Base-by-base conservation (phyloP, 768 basidiomycete species). In the Pholiota microspora region DNA sequence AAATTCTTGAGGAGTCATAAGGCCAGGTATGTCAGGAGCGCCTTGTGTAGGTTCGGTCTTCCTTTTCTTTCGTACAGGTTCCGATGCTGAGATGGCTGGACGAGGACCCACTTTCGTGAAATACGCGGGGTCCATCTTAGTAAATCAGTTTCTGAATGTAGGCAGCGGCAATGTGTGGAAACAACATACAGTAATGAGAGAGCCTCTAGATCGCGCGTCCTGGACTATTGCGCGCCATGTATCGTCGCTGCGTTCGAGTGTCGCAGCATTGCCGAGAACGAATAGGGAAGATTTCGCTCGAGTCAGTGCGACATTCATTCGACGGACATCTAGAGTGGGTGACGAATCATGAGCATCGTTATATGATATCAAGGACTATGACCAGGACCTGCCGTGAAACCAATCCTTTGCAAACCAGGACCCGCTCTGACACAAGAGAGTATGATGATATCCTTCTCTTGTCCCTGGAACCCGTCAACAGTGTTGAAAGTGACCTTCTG, bases 231-330 rank as follows among this genome's bases (percentile, higher is more conserved):
- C 72, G 54, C 76, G 78, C 95, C 95, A 98, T 10, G 76, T 83
- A 15, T 77, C 72, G 61, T 95, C 86, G 59, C 93, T 92, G 51
- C 94, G 77, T 68, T 94, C 89, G 4, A 99, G 78, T 1, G 95
- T 98, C 6, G 92, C 75, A 10, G 86, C 88, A 69, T 98, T 86
- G 6, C 97, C 97, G 27, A 99, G 78, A 52, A 99, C 86, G 69
- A 94, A 99, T 2, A 99, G 73, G 8, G 96, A 97, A 6, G 93
- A 93, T 63, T 89, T 91, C 2, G 96, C 93, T 62, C 97, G 86
- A n/a, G 96, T 99, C 23, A 99, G 73, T 25, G 95, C 95, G n/a
- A 99, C 96, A 69, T 99, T 98, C 91, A 98, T 96, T 40, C 96
- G 87, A 40, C 95, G 86, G 18, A 78, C 68, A 68, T 96, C 90